phyloP scores from a whole-genome alignment of 768 basidiomycete species.

The Boletus edulis region DNA sequence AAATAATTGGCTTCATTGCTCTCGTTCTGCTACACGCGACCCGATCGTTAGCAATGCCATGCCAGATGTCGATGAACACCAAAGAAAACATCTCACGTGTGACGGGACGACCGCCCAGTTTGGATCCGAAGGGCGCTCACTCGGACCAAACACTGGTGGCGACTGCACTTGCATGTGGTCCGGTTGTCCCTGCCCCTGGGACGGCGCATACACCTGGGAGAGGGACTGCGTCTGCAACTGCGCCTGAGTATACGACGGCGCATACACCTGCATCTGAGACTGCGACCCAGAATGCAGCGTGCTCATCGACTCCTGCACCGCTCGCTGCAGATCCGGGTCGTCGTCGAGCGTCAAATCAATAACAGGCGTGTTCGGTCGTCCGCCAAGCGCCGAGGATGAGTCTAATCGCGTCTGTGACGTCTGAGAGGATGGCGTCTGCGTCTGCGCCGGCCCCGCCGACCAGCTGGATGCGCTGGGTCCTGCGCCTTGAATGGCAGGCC shows the following conservation, averaged over 20 bases:
- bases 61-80: neutral
- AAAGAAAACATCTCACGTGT: slow-evolving; percentile 42
- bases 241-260: slow-evolving; percentile 9
- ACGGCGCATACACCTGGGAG: slow-evolving; percentile 16
- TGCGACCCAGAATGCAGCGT: slow-evolving; percentile 30
- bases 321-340: slow-evolving; percentile 47
- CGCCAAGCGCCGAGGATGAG: slow-evolving; percentile 4
- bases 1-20: slow-evolving; percentile 50
- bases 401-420: slow-evolving; percentile 12
- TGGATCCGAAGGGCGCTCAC: slow-evolving; percentile 58
- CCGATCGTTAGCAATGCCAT: neutral
- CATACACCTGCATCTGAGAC: slow-evolving; percentile 11
- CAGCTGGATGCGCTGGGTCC: neutral
- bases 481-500: neutral
- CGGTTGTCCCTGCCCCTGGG: neutral
- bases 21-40: slow-evolving; percentile 28
- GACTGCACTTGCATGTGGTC: neutral
- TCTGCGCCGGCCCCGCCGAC: neutral
- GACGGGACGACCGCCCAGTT: slow-evolving; percentile 71
- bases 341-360: slow-evolving; percentile 67
- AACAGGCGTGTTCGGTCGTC: slow-evolving; percentile 30
- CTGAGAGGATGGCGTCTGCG: slow-evolving; percentile 2
- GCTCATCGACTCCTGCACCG: slow-evolving; percentile 53
- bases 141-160: slow-evolving; percentile 53
- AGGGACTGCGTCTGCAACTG: slow-evolving; percentile 6